phyloP scores from a whole-genome alignment of 352 stramenopile genomes.

The Globisporangium emineosum region DNA sequence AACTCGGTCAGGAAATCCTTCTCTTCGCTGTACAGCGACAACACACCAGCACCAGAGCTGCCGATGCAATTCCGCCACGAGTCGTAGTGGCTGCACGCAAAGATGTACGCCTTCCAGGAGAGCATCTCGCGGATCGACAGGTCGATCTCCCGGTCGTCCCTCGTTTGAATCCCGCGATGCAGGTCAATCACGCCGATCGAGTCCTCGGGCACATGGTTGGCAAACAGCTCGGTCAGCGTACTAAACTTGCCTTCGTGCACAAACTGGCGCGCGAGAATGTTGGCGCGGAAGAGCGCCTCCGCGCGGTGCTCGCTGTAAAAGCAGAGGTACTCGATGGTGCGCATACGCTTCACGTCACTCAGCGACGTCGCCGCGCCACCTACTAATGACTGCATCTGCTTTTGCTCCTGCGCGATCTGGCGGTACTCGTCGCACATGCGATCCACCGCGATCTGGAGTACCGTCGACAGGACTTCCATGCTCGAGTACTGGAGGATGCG shows the following conservation, averaged over 20 bases:
- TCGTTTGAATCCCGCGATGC: constrained; percentile 41
- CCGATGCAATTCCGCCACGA: constrained; percentile 64
- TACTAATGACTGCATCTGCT: constrained; percentile 15
- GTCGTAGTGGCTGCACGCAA: constrained; percentile 62
- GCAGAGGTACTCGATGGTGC: constrained; percentile 66
- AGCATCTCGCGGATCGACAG: constrained; percentile 54
- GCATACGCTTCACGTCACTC: constrained; percentile 62
- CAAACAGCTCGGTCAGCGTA: constrained; percentile 54
- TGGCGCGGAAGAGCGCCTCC: constrained; percentile 55
- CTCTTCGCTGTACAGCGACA: constrained; percentile 63
- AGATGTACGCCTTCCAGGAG: constrained; percentile 72
- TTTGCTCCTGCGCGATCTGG: constrained; percentile 24
- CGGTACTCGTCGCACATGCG: constrained; percentile 39
- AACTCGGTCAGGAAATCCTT: constrained; percentile 72
- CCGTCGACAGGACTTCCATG: constrained; percentile 62
- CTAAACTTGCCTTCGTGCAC: constrained; percentile 67
- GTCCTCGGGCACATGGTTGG: constrained; percentile 60
- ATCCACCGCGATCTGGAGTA: constrained; percentile 56
- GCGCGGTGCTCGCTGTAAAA: constrained; percentile 69
- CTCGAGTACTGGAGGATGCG: constrained; percentile 59
- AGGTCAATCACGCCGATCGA: constrained; percentile 63
- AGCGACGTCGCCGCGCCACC: constrained; percentile 28
- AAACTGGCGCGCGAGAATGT: constrained; percentile 68
- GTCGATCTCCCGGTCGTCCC: constrained; percentile 49
- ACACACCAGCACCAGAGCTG: constrained; percentile 16